A percentile compares a stretch with the other conserved stretches of the same genome.
Conservation (phyloP, 2,329 filamentous ascomycete genomes). For the Penicillium sp. region DNA sequence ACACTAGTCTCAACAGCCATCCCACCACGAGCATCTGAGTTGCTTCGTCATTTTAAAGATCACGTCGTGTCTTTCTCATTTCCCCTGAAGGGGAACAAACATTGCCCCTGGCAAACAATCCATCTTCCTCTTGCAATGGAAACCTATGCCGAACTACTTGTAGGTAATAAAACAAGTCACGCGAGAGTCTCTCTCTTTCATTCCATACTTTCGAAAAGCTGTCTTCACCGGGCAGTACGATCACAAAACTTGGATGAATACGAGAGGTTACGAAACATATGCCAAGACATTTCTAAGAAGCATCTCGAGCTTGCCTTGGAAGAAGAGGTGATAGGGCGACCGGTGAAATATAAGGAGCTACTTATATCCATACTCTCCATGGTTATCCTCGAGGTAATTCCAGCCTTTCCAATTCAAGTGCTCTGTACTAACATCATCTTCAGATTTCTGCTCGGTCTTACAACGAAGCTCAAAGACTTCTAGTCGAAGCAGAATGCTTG, state of each 20-base stretch:
- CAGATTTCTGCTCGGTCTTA: conserved; percentile 15
- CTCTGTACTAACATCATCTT: neutral
- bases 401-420: neutral
- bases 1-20: neutral
- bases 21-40: neutral
- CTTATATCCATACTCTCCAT: conserved; percentile 29
- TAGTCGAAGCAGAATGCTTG: conserved; percentile 35
- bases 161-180: neutral
- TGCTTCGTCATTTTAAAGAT: neutral
- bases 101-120: conserved; percentile 29
- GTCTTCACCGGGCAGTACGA: neutral
- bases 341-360: conserved; percentile 35
- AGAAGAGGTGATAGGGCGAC: conserved; percentile 19
- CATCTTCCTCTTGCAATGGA: conserved; percentile 22
- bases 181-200: neutral
- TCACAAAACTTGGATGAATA: neutral
- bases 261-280: neutral
- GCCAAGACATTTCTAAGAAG: conserved; percentile 12
- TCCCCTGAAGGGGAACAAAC: conserved; percentile 14
- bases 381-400: conserved; percentile 22
- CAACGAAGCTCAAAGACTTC: conserved; percentile 29
- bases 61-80: conserved; percentile 10
- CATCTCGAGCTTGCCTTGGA: conserved; percentile 24
- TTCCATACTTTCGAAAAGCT: neutral
- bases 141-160: conserved; percentile 21